Evolutionary conservation across 495 filamentous ascomycete species (phyloP), one percentile per base, ranked within the genome.

Genomic region (Aspergillus biplanus): DNA sequence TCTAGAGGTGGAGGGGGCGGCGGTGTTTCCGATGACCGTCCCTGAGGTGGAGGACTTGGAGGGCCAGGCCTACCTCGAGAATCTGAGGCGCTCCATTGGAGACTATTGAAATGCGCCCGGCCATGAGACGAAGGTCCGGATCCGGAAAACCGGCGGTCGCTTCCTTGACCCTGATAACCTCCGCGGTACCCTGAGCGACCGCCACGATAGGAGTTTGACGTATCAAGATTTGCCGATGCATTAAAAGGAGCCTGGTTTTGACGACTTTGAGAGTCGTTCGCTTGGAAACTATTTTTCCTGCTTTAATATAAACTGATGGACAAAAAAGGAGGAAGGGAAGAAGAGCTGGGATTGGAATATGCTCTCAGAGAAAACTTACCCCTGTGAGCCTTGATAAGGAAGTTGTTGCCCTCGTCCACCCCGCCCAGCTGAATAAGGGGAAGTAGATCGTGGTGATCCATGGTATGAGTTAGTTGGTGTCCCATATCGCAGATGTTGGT

Each of bases 361-460:
- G 6, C 16, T 21, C 13, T 31, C 16, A 50, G 47, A 18, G 37
- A 42, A 58, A 46, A 67, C 85, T 73, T 78, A 91, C 89, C 83
- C 81, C 74, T 86, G 83, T 63, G 85, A 85, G 50, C 82, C 83
- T 47, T 78, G 82, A 67, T 85, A 86, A 46, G 80, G 80, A 67
- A 77, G 73, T 62, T 78, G 83, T 65, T 66, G 60, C 16, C 85
- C 85, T 44, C 39, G 85, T 32, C 83, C 83, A 27, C 84, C 84
- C 66, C 86, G 78, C 33, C 81, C 80, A 57, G 74, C 73, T 42
- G 75, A 77, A 71, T 88, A 88, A 2, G 90, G 88, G 32, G 90
- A 92, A 53, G 84, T 81, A 8, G 85, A 81, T 44, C 85, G 85
- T 39, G 91, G 90, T 9, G 88, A 92, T 27, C 82, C 85, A 64